Evolutionary conservation across 2,329 filamentous ascomycete genomes (phyloP).

Genomic region (Penicillium expansum): DNA sequence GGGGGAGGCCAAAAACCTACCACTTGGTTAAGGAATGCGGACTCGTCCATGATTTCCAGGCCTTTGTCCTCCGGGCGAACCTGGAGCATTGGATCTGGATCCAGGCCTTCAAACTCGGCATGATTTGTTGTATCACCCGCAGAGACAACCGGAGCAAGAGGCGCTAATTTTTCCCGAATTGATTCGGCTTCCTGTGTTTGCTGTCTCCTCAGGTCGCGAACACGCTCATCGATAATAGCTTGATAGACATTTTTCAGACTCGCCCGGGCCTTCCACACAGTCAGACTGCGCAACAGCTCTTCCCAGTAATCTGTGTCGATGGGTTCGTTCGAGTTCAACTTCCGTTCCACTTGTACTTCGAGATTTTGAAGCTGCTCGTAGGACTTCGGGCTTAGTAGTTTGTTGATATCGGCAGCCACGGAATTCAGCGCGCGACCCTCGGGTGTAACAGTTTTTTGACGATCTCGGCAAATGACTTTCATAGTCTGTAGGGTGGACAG

Average conservation of each 20-base stretch:
- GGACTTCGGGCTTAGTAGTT: conserved; percentile 78
- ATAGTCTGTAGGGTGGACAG: conserved; percentile 58
- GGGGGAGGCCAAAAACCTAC: conserved; percentile 37
- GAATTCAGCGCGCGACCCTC: conserved; percentile 76
- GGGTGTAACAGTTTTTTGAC: conserved; percentile 62
- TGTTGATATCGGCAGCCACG: conserved; percentile 84
- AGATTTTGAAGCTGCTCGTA: conserved; percentile 82
- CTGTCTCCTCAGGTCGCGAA: conserved; percentile 63
- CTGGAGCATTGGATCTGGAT: conserved; percentile 66
- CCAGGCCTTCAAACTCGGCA: conserved; percentile 49
- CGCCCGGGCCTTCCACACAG: conserved; percentile 89
- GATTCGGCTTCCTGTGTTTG: conserved; percentile 65
- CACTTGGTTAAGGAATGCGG: conserved; percentile 56
- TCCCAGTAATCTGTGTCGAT: conserved; percentile 99
- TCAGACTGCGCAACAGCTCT: conserved; percentile 77
- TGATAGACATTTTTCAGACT: conserved; percentile 76
- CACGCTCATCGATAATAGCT: conserved; percentile 67
- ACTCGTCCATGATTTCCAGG: conserved; percentile 58
- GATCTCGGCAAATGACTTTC: conserved; percentile 76
- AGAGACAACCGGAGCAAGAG: conserved; percentile 44
- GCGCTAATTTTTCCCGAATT: conserved; percentile 53
- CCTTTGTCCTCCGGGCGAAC: conserved; percentile 62
- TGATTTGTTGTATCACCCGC: conserved; percentile 17
- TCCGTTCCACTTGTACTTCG: conserved; percentile 81
- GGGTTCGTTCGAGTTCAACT: conserved; percentile 82